Evolutionary conservation across 495 filamentous ascomycete genomes (phyloP).

Genomic region (Penicillium taxi): DNA sequence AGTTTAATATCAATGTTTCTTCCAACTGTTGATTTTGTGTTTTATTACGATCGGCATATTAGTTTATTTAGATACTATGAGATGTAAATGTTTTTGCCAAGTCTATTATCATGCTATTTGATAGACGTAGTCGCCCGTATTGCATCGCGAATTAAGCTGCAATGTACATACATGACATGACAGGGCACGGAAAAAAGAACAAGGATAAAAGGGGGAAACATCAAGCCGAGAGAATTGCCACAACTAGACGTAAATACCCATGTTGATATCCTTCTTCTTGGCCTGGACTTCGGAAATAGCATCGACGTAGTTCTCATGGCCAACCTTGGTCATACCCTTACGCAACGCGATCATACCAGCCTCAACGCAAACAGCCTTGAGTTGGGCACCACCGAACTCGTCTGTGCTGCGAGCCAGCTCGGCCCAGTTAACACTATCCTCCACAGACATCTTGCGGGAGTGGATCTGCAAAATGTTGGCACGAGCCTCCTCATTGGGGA

Average conservation of each 20-base stretch:
- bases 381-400: conserved; percentile 94
- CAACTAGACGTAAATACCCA: conserved; percentile 46
- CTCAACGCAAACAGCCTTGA: conserved; percentile 98
- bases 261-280: conserved; percentile 88
- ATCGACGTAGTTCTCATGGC: conserved; percentile 98
- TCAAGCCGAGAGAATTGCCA: not conserved
- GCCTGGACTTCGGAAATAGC: conserved; percentile 94
- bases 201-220: conserved; percentile 4
- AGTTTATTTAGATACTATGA: too few relatives aligned
- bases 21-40: too few relatives aligned
- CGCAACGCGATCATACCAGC: conserved; percentile 98
- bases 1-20: too few relatives aligned
- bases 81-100: too few relatives aligned
- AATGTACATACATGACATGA: conserved; percentile 26
- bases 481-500: conserved; percentile 97
- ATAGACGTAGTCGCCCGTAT: conserved; percentile 8
- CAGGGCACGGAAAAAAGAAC: conserved; percentile 8
- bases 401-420: conserved; percentile 96
- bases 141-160: conserved; percentile 21
- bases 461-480: conserved; percentile 97
- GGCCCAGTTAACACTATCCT: conserved; percentile 88
- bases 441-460: conserved; percentile 95
- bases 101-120: conserved; percentile 15
- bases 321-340: conserved; percentile 85
- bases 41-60: too few relatives aligned